Base-by-base conservation (phyloP, 345 rosid genomes). In the Microcos paniculata region DNA sequence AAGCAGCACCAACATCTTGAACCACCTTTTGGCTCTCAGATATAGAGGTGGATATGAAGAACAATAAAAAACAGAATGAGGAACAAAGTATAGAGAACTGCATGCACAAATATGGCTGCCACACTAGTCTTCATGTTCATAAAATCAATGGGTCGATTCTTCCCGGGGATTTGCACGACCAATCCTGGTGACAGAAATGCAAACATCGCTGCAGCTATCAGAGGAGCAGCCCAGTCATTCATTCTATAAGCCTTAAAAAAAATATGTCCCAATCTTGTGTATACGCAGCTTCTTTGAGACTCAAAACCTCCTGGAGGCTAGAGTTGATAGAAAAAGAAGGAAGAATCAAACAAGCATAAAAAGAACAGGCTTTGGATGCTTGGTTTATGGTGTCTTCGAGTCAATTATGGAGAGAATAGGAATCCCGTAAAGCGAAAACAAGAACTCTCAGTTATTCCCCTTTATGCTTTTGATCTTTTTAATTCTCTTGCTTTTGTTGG, bases 171-270 rank as follows among this genome's bases (percentile, higher is more conserved):
- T 73, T 93, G 98, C 4, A 93, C 51, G 57, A 93, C 75, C 76
- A 88, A 15, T 23, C 97, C 97, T 8, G 99, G 99, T 19, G 92
- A 87, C 24, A 93, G 72, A 77, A 95, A 89, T 14, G 91, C 94
- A 40, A 93, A 95, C 68, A 95, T 81, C n/a, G 97, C 99, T 3
- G 97, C 80, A 11, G 98, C 98, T 65, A 93, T 91, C 71, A 95
- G 75, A 1, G 98, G 91, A 82, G 90, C 93, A 24, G 94, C 99
- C 99, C 99, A 95, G 59, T 91, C 93, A 45, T 88, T 82, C 98
- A 91, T 90, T 53, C 42, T 79, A 59, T 18, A 64, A 58, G 24
- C 33, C 64, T 57, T 69, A 56, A 26, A 21, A 15, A 49, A 40
- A 12, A 18, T 42, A 33, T 23, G 26, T n/a, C 31, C 48, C 10